Base-by-base conservation (phyloP, 2,329 filamentous ascomycete species). In the Neofusicoccum sp. region DNA sequence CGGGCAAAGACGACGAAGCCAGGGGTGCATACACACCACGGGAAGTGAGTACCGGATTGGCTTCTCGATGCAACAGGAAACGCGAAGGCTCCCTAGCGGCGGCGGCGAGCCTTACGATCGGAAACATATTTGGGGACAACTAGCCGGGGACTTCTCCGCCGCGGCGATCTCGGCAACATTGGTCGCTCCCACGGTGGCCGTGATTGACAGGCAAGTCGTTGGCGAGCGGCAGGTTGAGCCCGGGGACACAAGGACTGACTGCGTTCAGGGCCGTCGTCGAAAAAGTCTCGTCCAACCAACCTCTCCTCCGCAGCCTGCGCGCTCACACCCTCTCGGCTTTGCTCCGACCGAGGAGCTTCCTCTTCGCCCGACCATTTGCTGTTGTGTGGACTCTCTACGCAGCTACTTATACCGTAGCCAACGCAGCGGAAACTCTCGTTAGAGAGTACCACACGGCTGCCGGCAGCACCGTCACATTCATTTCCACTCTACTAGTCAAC, bases 311-410 rank as follows among this genome's bases (percentile, higher is more conserved):
- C n/a, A 61, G 64, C 57, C 62, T 65, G 1, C 51, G 69, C 33
- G 62, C 60, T 1, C 66, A 69, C 20, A 62, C 69, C 6, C 58
- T 67, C 6, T 65, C 63, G 44, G 66, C 68, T 16, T 62, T 68
- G 14, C 65, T 62, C n/a, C 64, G 67, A 34, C 70, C 67, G 16
- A 60, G 61, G 30, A 60, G 61, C 1, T 71, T 71, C 59, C 66
- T 72, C 62, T 63, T 64, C 7, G 63, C 67, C 26, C 69, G 66
- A 36, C 69, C 69, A 1, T 70, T 71, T 58, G 65, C 69, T 36
- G 64, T 68, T 41, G 67, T 71, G 28, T 71, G 64, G 69, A 66
- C 64, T 11, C 62, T 72, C 3, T 72, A 71, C 48, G 66, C 68
- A 5, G 66, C 65, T 4, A 71, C 69, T 30, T 72, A 69, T 47